Evolutionary conservation across 345 rosid species (phyloP).

Genomic region (Arabis hirsuta): DNA sequence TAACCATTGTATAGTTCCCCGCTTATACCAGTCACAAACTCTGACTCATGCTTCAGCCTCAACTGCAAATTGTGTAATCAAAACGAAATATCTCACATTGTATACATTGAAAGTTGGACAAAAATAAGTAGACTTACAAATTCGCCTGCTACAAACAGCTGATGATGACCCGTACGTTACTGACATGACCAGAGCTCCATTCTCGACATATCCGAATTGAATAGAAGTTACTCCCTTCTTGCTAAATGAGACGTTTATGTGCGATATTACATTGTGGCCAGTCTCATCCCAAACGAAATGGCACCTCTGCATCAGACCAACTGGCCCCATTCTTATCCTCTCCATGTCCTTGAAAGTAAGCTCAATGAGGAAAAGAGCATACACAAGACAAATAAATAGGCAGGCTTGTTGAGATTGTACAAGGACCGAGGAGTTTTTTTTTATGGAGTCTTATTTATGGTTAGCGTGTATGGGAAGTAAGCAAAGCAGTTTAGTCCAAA

Average conservation of each 20-base stretch:
- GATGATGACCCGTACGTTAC: neutral
- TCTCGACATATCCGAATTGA: neutral
- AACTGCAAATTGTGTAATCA: neutral
- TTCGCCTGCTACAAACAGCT: neutral
- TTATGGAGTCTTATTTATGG: neutral
- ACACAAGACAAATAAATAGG: neutral
- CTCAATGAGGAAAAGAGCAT: too few species aligned
- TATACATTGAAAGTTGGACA: neutral
- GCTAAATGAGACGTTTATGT: neutral
- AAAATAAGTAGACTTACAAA: neutral
- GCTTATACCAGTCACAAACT: slow-evolving; percentile 19
- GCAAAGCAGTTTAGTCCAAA: too few species aligned
- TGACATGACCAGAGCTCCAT: neutral
- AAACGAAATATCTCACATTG: neutral
- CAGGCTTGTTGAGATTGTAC: neutral
- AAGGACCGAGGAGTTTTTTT: slow-evolving; percentile 1
- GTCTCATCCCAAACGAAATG: neutral
- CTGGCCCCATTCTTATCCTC: neutral
- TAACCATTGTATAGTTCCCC: accelerated
- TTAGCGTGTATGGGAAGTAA: neutral
- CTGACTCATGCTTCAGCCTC: slow-evolving; percentile 23
- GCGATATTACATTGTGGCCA: neutral
- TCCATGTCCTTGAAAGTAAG: too few species aligned
- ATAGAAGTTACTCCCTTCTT: neutral
- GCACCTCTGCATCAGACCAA: too few species aligned